A percentile compares a stretch with the other conserved stretches of the same genome.
Evolutionary conservation across 208 protist species (phyloP).

Genomic region (Leishmania tarentolae): DNA sequence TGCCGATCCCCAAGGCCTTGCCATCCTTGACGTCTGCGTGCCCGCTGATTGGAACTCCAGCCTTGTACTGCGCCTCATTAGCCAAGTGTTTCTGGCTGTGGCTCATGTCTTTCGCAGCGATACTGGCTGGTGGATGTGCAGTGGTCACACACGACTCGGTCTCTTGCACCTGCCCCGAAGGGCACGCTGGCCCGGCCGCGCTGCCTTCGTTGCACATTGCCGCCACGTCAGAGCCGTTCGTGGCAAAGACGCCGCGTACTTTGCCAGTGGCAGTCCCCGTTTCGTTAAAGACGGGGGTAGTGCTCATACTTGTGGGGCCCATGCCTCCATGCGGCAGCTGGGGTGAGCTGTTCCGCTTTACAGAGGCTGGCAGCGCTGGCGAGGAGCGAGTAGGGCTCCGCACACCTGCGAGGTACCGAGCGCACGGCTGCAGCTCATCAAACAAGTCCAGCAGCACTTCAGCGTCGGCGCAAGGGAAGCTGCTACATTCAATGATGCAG

Average conservation of each 20-base stretch:
- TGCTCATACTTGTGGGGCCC: not conserved
- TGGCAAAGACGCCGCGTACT: not conserved
- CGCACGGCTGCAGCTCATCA: slow-evolving; percentile 56
- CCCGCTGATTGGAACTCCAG: not conserved
- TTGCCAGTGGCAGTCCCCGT: not conserved
- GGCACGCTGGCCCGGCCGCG: not conserved
- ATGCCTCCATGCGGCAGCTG: not conserved
- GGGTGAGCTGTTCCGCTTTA: not conserved
- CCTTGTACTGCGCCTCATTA: not conserved
- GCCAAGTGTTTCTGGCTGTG: not conserved
- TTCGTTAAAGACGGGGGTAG: not conserved
- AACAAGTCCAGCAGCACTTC: slow-evolving; percentile 67
- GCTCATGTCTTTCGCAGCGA: not conserved
- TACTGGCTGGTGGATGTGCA: not conserved
- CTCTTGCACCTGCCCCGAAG: not conserved
- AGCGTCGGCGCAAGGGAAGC: slow-evolving; percentile 55
- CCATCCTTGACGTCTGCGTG: slow-evolving; percentile 5
- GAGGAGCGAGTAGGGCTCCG: not conserved
- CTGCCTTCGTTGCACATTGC: not conserved
- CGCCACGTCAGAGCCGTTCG: not conserved
- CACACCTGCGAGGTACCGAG: slow-evolving; percentile 10
- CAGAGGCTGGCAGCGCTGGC: not conserved
- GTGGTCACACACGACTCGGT: slow-evolving; percentile 8
- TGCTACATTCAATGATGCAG: slow-evolving; percentile 59
- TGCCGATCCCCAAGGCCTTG: not conserved